Percentiles rank a stretch among this genome's conserved stretches.
These are phyloP conservation scores for Plasmodium fragile DNA, from an alignment of 169 alveolate species.

Conservation along the genomic window DNA sequence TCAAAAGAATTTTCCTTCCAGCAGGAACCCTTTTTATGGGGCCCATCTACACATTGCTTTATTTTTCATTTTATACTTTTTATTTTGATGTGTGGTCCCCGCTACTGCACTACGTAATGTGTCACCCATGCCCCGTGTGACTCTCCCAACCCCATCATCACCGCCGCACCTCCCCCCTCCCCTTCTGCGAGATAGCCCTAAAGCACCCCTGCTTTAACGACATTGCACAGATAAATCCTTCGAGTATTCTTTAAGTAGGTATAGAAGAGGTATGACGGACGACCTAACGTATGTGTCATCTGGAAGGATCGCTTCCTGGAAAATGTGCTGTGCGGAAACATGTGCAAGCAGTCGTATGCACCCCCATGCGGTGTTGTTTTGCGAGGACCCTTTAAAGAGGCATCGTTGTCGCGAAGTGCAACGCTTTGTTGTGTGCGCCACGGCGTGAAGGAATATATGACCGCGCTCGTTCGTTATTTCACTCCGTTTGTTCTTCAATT, in stretches of 20 bases:
- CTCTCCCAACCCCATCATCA: neutral
- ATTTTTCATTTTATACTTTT: neutral
- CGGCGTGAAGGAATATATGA: neutral
- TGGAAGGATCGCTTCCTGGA: neutral
- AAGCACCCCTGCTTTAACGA: conserved; percentile 61
- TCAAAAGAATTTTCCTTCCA: neutral
- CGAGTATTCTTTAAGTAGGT: neutral
- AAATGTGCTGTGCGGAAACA: neutral
- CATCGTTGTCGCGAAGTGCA: neutral
- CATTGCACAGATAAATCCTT: conserved; percentile 12
- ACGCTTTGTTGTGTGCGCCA: neutral
- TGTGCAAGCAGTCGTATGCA: neutral
- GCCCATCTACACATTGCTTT: neutral
- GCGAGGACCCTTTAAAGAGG: neutral
- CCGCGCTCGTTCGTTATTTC: neutral
- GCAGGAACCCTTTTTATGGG: neutral
- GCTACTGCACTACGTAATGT: neutral
- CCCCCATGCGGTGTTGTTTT: neutral
- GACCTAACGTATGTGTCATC: neutral
- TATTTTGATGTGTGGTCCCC: neutral
- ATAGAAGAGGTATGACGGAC: neutral
- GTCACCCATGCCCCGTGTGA: neutral
- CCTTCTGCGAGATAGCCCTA: conserved; percentile 19
- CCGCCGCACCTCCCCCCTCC: neutral
- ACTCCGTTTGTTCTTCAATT: neutral